phyloP scores from a whole-genome alignment of 495 filamentous ascomycete genomes.

The Terfezia claveryi region DNA sequence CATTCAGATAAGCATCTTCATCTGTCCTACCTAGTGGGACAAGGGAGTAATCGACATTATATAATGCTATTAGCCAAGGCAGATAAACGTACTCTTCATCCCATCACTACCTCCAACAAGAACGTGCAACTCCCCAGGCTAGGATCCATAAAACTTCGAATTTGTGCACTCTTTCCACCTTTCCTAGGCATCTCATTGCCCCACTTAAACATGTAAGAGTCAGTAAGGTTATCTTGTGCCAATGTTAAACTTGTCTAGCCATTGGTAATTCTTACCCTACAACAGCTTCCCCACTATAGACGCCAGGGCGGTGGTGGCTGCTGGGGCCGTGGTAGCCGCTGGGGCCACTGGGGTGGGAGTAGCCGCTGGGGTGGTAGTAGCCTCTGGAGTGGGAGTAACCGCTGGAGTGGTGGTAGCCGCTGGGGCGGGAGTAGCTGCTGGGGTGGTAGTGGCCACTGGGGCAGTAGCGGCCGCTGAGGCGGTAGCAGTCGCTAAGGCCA shows the following conservation, averaged over 20 bases:
- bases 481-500: no score
- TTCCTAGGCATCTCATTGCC: constrained; percentile 81
- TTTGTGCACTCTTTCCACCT: constrained; percentile 53
- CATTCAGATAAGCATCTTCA: constrained; percentile 85
- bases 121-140: constrained; percentile 69
- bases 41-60: constrained; percentile 86
- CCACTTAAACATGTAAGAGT: constrained; percentile 91
- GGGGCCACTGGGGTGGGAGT: no score
- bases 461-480: no score
- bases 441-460: no score
- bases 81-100: constrained; percentile 50
- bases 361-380: no score
- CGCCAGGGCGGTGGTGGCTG: no score
- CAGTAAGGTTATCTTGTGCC: constrained; percentile 83
- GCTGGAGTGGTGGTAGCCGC: no score
- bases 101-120: constrained; percentile 80
- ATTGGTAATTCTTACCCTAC: constrained; percentile 92
- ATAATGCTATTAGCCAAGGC: not conserved
- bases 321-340: no score
- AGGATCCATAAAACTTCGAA: constrained; percentile 85
- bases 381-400: no score
- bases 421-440: no score
- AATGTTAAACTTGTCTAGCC: constrained; percentile 84
- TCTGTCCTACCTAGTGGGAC: constrained; percentile 68
- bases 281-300: no score